Evolutionary conservation across 2,329 filamentous ascomycete species (phyloP).

Genomic region (Karstenula rhodostoma): DNA sequence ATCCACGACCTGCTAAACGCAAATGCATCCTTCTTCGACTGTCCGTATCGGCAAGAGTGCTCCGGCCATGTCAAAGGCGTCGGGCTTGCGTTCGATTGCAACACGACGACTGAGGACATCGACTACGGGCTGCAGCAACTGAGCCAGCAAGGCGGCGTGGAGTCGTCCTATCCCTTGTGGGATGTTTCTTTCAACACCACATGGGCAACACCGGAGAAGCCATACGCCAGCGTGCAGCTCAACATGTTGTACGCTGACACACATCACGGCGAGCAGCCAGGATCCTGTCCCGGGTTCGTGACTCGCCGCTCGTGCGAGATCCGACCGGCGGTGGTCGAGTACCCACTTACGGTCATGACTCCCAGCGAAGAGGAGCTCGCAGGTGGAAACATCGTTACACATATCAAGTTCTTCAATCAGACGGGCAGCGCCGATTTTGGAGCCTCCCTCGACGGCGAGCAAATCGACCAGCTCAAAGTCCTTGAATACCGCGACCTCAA

Average conservation of each 20-base stretch:
- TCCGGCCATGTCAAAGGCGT: conserved; percentile 24
- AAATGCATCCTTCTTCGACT: conserved; percentile 30
- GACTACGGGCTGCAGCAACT: conserved; percentile 29
- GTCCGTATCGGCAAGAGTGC: conserved; percentile 32
- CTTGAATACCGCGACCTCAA: conserved; percentile 24
- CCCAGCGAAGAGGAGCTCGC: conserved; percentile 32
- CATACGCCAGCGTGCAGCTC: conserved; percentile 27
- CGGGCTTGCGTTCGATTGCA: conserved; percentile 30
- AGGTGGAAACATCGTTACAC: conserved; percentile 31
- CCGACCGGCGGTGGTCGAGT: conserved; percentile 28
- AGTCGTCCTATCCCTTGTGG: conserved; percentile 28
- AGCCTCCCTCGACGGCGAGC: conserved; percentile 15
- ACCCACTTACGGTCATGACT: conserved; percentile 33
- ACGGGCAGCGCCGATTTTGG: conserved; percentile 13
- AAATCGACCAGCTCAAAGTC: conserved; percentile 28
- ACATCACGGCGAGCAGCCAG: conserved; percentile 13
- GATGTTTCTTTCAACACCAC: conserved; percentile 23
- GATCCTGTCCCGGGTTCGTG: conserved; percentile 27
- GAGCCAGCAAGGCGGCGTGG: conserved; percentile 10
- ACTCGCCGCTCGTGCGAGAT: conserved; percentile 28
- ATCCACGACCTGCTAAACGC: conserved; percentile 26
- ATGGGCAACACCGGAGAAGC: conserved; percentile 22
- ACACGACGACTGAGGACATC: conserved; percentile 19
- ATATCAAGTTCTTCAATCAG: conserved; percentile 33
- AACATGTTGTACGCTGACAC: conserved; percentile 33